Percentiles rank a stretch among this genome's conserved stretches.
These are phyloP conservation scores for Coniochaeta hoffmannii DNA, from an alignment of 2,329 filamentous ascomycete species.

Conservation along the genomic window DNA sequence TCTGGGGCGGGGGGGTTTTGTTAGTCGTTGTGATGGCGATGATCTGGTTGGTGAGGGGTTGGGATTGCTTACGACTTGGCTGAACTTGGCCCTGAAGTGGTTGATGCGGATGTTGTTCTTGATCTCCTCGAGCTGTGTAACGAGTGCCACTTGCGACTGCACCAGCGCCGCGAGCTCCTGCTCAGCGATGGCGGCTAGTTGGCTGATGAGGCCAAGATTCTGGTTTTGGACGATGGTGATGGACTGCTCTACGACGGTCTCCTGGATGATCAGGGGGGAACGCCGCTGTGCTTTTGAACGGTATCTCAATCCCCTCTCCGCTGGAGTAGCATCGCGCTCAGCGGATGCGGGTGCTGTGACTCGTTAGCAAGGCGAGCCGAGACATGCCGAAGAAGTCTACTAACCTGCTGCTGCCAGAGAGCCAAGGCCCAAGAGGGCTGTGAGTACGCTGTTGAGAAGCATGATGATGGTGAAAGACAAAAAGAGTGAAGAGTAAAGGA, in stretches of 20 bases:
- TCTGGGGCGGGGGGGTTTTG: constrained; percentile 20
- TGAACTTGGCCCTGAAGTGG: constrained; percentile 27
- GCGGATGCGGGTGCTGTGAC: constrained; percentile 16
- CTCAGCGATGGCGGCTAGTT: constrained; percentile 26
- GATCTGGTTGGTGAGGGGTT: background rate
- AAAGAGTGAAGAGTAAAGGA: constrained; percentile 4
- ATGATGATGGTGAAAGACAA: constrained; percentile 12
- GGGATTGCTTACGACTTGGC: constrained; percentile 24
- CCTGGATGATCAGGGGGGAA: constrained; percentile 21
- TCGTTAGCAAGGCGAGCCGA: constrained; percentile 7
- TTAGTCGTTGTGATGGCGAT: constrained; percentile 2
- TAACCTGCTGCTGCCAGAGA: constrained; percentile 21
- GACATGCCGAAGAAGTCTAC: constrained; percentile 3
- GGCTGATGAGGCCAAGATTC: constrained; percentile 25
- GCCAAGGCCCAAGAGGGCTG: constrained; percentile 19
- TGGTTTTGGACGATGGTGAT: constrained; percentile 25
- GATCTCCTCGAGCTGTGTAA: constrained; percentile 28
- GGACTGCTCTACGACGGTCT: constrained; percentile 20
- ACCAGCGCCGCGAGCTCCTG: constrained; percentile 28
- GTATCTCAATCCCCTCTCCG: constrained; percentile 16
- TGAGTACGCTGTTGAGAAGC: constrained; percentile 16
- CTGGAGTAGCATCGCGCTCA: constrained; percentile 9
- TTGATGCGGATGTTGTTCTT: constrained; percentile 35
- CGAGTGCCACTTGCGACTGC: constrained; percentile 26
- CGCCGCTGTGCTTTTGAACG: constrained; percentile 17